Conservation (phyloP, 208 protist genomes). For the Phytomonas francai region DNA sequence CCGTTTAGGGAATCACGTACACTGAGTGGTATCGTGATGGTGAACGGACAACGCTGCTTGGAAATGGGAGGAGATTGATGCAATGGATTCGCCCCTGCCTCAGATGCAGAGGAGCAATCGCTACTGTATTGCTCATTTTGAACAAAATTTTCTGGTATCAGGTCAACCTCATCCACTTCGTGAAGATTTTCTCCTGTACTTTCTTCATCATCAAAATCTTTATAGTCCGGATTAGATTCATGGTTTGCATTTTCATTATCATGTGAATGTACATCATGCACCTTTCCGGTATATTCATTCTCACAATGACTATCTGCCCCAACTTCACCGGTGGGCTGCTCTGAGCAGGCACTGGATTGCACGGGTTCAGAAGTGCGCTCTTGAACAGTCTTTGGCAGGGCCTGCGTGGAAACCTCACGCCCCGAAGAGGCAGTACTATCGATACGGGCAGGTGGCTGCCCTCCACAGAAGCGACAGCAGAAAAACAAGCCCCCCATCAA, state of each 20-base stretch:
- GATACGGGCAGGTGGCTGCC: not conserved
- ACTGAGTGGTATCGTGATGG: not conserved
- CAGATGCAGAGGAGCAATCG: not conserved
- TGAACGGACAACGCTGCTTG: not conserved
- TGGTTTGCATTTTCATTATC: not conserved
- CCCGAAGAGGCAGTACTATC: not conserved
- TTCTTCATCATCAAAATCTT: not conserved
- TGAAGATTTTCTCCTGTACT: not conserved
- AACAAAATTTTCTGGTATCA: not conserved
- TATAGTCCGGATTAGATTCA: not conserved
- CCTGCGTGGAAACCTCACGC: not conserved
- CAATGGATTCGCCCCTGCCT: not conserved
- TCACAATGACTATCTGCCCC: not conserved
- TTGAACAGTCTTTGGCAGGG: not conserved
- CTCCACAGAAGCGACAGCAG: not conserved
- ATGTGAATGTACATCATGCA: not conserved
- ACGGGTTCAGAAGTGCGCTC: not conserved
- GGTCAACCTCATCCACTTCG: not conserved
- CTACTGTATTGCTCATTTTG: not conserved
- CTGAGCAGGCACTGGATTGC: not conserved
- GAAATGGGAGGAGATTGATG: not conserved
- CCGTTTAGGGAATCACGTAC: not conserved
- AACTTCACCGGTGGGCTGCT: not conserved
- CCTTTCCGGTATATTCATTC: not conserved
- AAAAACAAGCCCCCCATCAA: not conserved